A percentile compares a stretch with the other conserved stretches of the same genome.
Evolutionary conservation across 805 yeast species (phyloP).

Genomic region (Danielozyma ontarioensis): DNA sequence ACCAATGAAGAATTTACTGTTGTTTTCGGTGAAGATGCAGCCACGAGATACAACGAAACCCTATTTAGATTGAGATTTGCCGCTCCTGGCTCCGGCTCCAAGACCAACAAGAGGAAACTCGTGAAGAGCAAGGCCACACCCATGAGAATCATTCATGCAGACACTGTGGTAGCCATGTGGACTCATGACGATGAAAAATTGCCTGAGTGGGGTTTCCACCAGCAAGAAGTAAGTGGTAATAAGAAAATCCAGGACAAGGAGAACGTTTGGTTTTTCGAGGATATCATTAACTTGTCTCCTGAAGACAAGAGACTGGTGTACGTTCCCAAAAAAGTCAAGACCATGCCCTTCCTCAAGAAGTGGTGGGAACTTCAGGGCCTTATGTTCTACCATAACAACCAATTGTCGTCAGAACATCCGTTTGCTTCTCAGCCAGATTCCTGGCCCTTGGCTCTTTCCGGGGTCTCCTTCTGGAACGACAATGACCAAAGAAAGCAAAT

Average conservation of each 20-base stretch:
- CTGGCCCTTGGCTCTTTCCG: constrained; percentile 88
- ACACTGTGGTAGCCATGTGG: constrained; percentile 91
- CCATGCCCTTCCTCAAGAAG: constrained; percentile 71
- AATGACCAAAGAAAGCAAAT: constrained; percentile 64
- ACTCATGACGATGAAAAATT: constrained; percentile 76
- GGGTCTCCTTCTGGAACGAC: constrained; percentile 96
- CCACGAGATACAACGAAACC: constrained; percentile 63
- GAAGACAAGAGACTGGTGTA: constrained; percentile 58
- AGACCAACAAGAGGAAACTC: constrained; percentile 42
- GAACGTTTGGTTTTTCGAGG: constrained; percentile 74
- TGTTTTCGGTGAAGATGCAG: constrained; percentile 55
- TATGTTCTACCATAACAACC: constrained; percentile 93
- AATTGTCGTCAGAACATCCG: constrained; percentile 83
- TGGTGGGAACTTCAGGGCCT: constrained; percentile 84
- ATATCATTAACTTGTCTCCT: constrained; percentile 49
- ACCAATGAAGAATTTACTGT: constrained; percentile 94
- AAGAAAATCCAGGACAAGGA: constrained; percentile 66
- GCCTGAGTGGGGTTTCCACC: constrained; percentile 94
- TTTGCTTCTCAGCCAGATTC: constrained; percentile 87
- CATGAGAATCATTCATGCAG: constrained; percentile 72
- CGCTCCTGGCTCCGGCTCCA: constrained; percentile 21
- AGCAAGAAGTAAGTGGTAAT: constrained; percentile 93
- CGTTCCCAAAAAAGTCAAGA: constrained; percentile 58
- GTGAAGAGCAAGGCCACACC: constrained; percentile 68
- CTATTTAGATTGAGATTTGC: constrained; percentile 66